Percentiles rank a stretch among this genome's conserved stretches.
Conservation (phyloP, 2,329 filamentous ascomycete genomes). For the Penicillium sp. region DNA sequence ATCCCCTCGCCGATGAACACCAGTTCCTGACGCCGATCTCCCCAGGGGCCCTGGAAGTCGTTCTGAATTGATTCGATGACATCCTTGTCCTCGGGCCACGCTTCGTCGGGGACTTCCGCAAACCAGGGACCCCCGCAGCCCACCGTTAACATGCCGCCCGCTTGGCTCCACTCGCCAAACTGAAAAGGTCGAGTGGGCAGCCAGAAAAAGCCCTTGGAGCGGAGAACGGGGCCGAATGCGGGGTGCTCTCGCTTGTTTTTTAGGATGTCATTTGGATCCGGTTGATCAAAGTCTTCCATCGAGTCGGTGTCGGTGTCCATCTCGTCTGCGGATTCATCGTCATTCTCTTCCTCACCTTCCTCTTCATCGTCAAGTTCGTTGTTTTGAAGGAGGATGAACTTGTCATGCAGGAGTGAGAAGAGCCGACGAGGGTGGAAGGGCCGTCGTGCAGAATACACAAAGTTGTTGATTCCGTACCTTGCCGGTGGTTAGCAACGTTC, state of each 20-base stretch:
- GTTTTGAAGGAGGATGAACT: slow-evolving; percentile 46
- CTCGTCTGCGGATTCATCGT: slow-evolving; percentile 26
- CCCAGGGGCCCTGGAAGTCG: slow-evolving; percentile 58
- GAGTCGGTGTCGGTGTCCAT: slow-evolving; percentile 28
- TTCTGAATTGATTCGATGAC: slow-evolving; percentile 49
- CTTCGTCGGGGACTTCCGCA: slow-evolving; percentile 55
- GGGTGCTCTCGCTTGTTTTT: slow-evolving; percentile 41
- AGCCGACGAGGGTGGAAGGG: slow-evolving; percentile 48
- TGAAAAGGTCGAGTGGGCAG: slow-evolving; percentile 42
- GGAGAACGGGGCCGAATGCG: slow-evolving; percentile 39
- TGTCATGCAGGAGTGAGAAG: slow-evolving; percentile 44
- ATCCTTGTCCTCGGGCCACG: slow-evolving; percentile 51
- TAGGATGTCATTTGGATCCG: slow-evolving; percentile 34
- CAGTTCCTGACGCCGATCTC: slow-evolving; percentile 68
- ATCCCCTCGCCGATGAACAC: slow-evolving; percentile 71
- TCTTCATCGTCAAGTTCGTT: slow-evolving; percentile 31
- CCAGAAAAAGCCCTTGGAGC: slow-evolving; percentile 49
- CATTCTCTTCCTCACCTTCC: slow-evolving; percentile 27
- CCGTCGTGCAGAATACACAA: slow-evolving; percentile 63
- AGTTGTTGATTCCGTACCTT: slow-evolving; percentile 67
- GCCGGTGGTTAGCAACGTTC: neutral
- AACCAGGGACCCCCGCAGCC: slow-evolving; percentile 53
- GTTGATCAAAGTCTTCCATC: slow-evolving; percentile 32
- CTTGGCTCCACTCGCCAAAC: slow-evolving; percentile 48
- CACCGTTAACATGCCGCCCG: slow-evolving; percentile 45